Evolutionary conservation across 495 filamentous ascomycete genomes (phyloP).

Genomic region (Aspergillus mulundensis): DNA sequence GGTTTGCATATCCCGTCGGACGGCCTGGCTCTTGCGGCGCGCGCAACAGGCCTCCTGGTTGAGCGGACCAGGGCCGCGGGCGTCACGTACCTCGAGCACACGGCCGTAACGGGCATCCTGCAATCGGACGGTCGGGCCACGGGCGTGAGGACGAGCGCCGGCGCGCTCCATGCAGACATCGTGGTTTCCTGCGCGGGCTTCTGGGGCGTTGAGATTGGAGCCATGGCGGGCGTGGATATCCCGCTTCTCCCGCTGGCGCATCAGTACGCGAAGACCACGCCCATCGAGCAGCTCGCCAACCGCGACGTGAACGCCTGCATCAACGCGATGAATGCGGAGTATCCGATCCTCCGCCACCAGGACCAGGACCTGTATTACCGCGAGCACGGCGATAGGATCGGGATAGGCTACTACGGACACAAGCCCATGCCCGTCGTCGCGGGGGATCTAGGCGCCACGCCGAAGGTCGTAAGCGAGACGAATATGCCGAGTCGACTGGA

Average conservation of each 20-base stretch:
- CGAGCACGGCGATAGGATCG: slow-evolving; percentile 48
- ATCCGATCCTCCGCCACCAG: slow-evolving; percentile 49
- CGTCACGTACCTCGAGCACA: slow-evolving; percentile 42
- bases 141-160: slow-evolving; percentile 38
- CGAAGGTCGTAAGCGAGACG: slow-evolving; percentile 43
- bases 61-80: slow-evolving; percentile 43
- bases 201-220: slow-evolving; percentile 51
- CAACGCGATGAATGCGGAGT: slow-evolving; percentile 37
- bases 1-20: slow-evolving; percentile 49
- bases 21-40: slow-evolving; percentile 47
- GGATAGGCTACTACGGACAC: slow-evolving; percentile 53
- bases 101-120: slow-evolving; percentile 44
- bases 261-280: slow-evolving; percentile 49
- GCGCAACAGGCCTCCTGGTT: slow-evolving; percentile 47
- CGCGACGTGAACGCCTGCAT: slow-evolving; percentile 27
- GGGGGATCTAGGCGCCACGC: slow-evolving; percentile 35
- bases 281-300: slow-evolving; percentile 29
- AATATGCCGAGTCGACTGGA: slow-evolving; percentile 50
- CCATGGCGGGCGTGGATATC: slow-evolving; percentile 45
- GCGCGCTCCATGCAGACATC: slow-evolving; percentile 42
- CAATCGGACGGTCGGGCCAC: slow-evolving; percentile 32
- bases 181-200: slow-evolving; percentile 51
- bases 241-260: slow-evolving; percentile 49
- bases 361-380: slow-evolving; percentile 53
- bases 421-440: slow-evolving; percentile 47